phyloP scores from a whole-genome alignment of 2,329 filamentous ascomycete species.

The Hypomyces perniciosus region DNA sequence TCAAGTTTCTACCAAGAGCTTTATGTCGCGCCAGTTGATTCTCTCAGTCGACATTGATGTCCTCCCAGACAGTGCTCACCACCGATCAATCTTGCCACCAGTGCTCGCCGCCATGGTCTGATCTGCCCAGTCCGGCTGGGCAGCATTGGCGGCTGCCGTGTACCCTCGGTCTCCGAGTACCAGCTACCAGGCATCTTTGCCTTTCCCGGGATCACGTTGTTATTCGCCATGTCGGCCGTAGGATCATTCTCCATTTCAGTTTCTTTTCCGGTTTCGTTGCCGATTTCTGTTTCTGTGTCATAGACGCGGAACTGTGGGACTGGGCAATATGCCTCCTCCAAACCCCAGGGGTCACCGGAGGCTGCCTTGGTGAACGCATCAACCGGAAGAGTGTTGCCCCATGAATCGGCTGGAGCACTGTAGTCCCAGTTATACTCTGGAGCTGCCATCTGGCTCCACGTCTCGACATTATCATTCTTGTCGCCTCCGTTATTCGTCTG shows the following conservation, averaged over 20 bases:
- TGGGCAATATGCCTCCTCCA: too few relatives aligned
- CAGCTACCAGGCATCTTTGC: slow-evolving; percentile 28
- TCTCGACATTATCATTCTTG: not conserved
- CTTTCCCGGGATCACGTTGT: slow-evolving; percentile 2
- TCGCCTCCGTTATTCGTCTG: slow-evolving; percentile 1
- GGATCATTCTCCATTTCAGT: slow-evolving; percentile 9
- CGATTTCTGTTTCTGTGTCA: not conserved
- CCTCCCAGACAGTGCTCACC: slow-evolving; percentile 5
- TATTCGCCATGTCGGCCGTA: not conserved
- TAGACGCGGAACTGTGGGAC: too few relatives aligned
- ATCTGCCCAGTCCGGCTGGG: slow-evolving; percentile 25
- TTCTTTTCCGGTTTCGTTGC: slow-evolving; percentile 16
- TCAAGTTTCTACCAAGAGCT: too few relatives aligned
- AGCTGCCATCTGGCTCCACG: not conserved
- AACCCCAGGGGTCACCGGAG: too few relatives aligned
- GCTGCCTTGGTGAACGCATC: too few relatives aligned
- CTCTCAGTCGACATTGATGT: too few relatives aligned
- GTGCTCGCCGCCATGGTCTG: slow-evolving; percentile 26
- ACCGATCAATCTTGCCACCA: slow-evolving; percentile 18
- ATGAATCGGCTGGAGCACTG: too few relatives aligned
- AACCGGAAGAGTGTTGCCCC: too few relatives aligned
- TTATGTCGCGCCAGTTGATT: too few relatives aligned
- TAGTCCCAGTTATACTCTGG: not conserved
- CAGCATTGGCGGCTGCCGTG: not conserved
- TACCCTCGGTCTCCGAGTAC: slow-evolving; percentile 10